phyloP scores from a whole-genome alignment of 1,284 basidiomycete species.

The Trametes pubescens region DNA sequence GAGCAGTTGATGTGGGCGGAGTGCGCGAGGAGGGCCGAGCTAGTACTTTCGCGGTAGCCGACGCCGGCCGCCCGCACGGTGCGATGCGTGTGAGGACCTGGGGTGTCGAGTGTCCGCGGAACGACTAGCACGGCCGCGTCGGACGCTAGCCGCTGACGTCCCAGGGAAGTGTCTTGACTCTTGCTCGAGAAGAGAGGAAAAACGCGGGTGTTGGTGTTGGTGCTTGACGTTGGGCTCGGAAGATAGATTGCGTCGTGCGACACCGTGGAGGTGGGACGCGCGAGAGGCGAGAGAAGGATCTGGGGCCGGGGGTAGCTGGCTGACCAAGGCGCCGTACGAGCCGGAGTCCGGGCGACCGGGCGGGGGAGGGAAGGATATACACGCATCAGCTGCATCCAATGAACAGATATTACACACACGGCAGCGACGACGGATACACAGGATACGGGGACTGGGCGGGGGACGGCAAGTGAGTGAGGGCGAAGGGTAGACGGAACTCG shows the following conservation, averaged over 20 bases:
- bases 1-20: background rate
- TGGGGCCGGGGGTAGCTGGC: no score
- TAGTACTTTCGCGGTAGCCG: conserved; percentile 7
- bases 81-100: background rate
- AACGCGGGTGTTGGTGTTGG: no score
- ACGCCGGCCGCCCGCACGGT: background rate
- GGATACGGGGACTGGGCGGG: background rate
- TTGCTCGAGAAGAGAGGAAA: no score
- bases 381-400: conserved; percentile 14
- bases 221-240: no score
- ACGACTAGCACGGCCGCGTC: background rate
- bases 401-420: conserved; percentile 23
- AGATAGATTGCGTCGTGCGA: background rate
- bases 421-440: background rate
- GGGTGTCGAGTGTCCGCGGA: background rate
- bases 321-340: conserved; percentile 11
- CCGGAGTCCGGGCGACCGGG: conserved; percentile 4
- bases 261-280: background rate
- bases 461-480: background rate
- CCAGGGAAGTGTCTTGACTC: background rate
- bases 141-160: background rate
- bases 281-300: conserved; percentile 4
- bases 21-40: background rate
- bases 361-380: background rate
- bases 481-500: background rate